Base-by-base conservation (phyloP, 805 yeast species). In the Scheffersomyces stipitis region DNA sequence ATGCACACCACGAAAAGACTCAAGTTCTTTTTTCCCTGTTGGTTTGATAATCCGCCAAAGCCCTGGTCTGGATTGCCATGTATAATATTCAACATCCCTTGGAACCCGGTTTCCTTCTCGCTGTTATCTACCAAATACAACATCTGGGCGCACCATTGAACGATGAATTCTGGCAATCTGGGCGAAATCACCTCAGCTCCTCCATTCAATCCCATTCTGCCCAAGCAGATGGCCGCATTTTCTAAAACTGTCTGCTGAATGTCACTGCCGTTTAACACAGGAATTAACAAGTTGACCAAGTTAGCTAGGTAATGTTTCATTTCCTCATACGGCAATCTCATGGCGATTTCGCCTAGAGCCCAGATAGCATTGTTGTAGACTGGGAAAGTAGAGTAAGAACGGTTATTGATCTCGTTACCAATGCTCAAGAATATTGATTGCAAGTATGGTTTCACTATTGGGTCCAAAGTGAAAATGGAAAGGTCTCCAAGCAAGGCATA, bases 401-500 rank as follows among this genome's bases (percentile, higher is more conserved):
- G 60, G 44, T 72, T 69, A 45, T 78, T 74, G 48, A 85, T 73
- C 58, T 86, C 95, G 40, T 75, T 76, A 4, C 84, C 81, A 44
- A 89, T 80, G 41, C 80, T 73, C n/a, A 78, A 69, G 43, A 88
- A 62, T 15, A 86, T 64, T 30, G 75, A 73, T 44, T 71, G 70
- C 41, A 79, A 51, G 43, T 63, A 61, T 5, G 81, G 79, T 26
- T 46, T 62, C 13, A 78, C 72, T 15, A 77, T 60, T 28, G 66
- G 50, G 37, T 70, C 68, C 50, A 71, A 49, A 20, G 78, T 66
- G 56, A 60, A 73, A 44, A 81, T 87, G 7, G 90, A 85, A 60
- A 93, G 71, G 60, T 93, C 99, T 18, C 99, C 99, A 13, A 91
- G 55, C 22, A 93, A 65, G 0, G 98, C 97, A 64, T 81, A 88